These are phyloP conservation scores for Backusella sp. DNA, from an alignment of 192 early-diverging fungal species.

Conservation along the genomic window DNA sequence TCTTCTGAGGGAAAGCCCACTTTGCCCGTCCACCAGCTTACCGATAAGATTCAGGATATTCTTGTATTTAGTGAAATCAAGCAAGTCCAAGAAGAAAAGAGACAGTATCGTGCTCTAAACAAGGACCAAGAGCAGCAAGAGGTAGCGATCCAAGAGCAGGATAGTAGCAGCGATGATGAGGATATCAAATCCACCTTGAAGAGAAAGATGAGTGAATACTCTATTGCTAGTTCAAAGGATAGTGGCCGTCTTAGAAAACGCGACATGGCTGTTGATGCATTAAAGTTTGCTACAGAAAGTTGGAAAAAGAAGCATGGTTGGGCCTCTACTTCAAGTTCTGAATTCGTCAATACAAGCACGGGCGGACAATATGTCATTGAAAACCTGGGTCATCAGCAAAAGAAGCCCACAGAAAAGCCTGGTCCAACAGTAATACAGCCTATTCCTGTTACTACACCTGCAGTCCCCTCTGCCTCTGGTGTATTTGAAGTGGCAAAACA, in stretches of 20 bases:
- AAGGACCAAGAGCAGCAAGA: background rate
- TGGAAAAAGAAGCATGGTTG: slow-evolving; percentile 16
- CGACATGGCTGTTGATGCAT: slow-evolving; percentile 12
- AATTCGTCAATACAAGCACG: background rate
- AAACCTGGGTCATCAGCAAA: background rate
- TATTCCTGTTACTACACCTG: background rate
- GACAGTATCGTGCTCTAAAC: background rate
- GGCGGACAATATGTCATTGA: background rate
- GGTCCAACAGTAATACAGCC: background rate
- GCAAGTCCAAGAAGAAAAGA: background rate
- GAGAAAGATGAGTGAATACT: slow-evolving; percentile 8
- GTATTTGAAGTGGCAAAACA: slow-evolving; percentile 21
- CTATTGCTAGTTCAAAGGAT: background rate
- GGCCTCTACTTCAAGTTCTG: background rate
- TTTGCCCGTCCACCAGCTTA: slow-evolving; percentile 1
- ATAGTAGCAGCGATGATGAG: background rate
- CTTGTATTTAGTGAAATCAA: slow-evolving; percentile 18
- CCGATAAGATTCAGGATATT: slow-evolving; percentile 22
- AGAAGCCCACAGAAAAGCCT: background rate
- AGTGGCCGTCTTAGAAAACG: background rate
- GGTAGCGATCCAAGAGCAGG: background rate
- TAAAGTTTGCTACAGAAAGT: background rate
- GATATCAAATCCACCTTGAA: background rate
- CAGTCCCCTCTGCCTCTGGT: background rate
- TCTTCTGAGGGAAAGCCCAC: background rate